These are phyloP conservation scores for Cryptosporidium ubiquitum DNA, from an alignment of 169 alveolate species.

Conservation along the genomic window DNA sequence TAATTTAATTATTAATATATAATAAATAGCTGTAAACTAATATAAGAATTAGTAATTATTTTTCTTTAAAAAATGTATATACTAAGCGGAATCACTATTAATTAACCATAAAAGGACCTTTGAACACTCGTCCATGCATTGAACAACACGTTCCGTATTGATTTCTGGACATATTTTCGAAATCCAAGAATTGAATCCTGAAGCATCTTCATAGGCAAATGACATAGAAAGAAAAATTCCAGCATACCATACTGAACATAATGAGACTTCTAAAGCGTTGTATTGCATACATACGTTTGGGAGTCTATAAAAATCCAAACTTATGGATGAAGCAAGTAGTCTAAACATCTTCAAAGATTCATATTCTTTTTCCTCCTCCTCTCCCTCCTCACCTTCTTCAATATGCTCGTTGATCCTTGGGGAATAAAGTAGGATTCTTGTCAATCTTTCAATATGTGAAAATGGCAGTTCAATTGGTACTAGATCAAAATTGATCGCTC, in stretches of 20 bases:
- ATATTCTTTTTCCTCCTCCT: constrained; percentile 38
- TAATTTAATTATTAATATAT: not conserved
- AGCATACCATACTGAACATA: constrained; percentile 68
- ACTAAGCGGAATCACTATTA: constrained; percentile 63
- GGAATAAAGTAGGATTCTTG: constrained; percentile 44
- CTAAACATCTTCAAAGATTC: constrained; percentile 54
- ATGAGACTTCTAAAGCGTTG: constrained; percentile 11
- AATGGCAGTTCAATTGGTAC: constrained; percentile 59
- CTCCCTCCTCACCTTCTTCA: constrained; percentile 52
- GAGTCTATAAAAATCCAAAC: constrained; percentile 48
- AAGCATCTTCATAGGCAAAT: constrained; percentile 44
- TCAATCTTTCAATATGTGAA: constrained; percentile 27
- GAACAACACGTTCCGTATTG: constrained; percentile 4
- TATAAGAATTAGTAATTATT: not conserved
- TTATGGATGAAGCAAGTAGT: constrained; percentile 31
- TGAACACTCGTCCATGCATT: constrained; percentile 64
- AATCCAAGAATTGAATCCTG: constrained; percentile 20
- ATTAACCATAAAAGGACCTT: constrained; percentile 44
- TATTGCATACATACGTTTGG: constrained; percentile 69
- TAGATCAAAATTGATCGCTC: constrained; percentile 67
- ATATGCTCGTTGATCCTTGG: not conserved
- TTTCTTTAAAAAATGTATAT: too few species aligned
- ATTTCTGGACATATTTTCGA: constrained; percentile 27
- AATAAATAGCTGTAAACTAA: not conserved
- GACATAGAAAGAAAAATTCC: constrained; percentile 54